Percentiles rank a stretch among this genome's conserved stretches.
Evolutionary conservation across 208 protist genomes (phyloP).

Genomic region (Crithidia thermophila): DNA sequence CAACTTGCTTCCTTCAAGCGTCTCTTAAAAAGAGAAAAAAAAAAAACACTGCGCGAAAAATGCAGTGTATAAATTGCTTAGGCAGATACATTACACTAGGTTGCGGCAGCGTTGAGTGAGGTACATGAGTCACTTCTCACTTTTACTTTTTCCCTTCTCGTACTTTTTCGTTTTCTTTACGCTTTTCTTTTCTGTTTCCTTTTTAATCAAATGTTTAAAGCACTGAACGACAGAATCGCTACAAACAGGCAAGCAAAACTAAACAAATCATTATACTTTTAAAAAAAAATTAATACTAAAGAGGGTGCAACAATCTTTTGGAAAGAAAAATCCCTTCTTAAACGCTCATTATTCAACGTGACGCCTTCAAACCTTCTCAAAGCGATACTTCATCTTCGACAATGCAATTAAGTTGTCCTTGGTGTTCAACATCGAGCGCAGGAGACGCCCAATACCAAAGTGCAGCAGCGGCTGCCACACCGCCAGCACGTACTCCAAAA

Average conservation of each 20-base stretch:
- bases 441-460: slow-evolving; percentile 37
- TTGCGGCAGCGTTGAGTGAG: no score
- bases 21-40: no score
- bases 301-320: neutral
- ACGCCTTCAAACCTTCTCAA: slow-evolving; percentile 53
- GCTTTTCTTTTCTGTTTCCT: neutral
- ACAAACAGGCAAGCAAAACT: no score
- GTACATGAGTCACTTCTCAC: no score
- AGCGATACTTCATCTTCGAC: slow-evolving; percentile 64
- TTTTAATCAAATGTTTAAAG: neutral
- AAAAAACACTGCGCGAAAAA: no score
- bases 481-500: slow-evolving; percentile 54
- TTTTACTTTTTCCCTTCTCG: no score
- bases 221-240: no score
- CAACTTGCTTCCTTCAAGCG: no score
- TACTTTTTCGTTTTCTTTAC: neutral
- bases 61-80: no score
- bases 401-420: slow-evolving; percentile 54
- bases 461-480: slow-evolving; percentile 83
- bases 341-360: neutral
- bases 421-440: slow-evolving; percentile 44
- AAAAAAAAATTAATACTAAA: neutral
- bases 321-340: neutral
- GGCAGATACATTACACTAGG: no score
- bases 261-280: no score